These are phyloP conservation scores for Kregervanrija delftensis DNA, from an alignment of 805 yeast genomes.

Conservation along the genomic window DNA sequence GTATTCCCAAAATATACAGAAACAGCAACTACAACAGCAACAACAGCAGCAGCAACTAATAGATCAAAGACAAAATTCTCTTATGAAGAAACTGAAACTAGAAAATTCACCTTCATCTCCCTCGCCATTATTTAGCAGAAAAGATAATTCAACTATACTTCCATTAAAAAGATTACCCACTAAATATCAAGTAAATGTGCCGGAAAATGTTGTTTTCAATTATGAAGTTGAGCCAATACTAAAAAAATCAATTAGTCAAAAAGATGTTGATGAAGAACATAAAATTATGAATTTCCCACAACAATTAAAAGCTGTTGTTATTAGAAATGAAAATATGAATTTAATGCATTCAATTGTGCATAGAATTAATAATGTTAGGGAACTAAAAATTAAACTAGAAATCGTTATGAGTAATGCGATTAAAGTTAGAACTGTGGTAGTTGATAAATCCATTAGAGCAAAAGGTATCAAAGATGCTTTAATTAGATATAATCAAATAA, in stretches of 20 bases:
- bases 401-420: conserved; percentile 1
- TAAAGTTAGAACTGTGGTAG: background rate
- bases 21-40: too few species aligned
- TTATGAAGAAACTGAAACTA: too few species aligned
- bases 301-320: conserved; percentile 1
- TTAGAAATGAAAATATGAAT: conserved; percentile 4
- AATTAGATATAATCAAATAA: conserved; percentile 8
- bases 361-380: conserved; percentile 6
- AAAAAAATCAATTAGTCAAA: conserved; percentile 1
- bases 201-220: background rate
- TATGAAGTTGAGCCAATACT: conserved; percentile 2
- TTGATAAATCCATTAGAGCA: conserved; percentile 1
- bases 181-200: conserved; percentile 10
- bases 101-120: too few species aligned
- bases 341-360: conserved; percentile 6
- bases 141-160: background rate
- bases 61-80: too few species aligned
- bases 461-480: conserved; percentile 5
- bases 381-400: conserved; percentile 4
- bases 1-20: too few species aligned
- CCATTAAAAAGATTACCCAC: conserved; percentile 9
- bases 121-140: too few species aligned
- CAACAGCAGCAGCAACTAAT: too few species aligned
- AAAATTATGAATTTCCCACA: background rate
- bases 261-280: conserved; percentile 7